These are phyloP conservation scores for Rhododendron kiyosumense DNA, from an alignment of 148 eudicot genomes.

Conservation along the genomic window DNA sequence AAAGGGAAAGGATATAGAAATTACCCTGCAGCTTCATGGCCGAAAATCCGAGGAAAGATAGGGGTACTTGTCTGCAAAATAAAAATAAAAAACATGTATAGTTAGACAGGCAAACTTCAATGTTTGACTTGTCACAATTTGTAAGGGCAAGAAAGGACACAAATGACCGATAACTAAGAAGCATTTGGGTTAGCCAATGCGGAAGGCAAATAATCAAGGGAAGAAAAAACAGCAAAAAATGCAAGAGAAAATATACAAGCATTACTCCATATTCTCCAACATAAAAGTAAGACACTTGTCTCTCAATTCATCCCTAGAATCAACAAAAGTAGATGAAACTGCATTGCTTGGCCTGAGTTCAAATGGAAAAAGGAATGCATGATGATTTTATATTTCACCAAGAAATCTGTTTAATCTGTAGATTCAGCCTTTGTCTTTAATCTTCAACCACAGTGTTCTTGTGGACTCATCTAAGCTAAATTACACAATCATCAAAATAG, in stretches of 20 bases:
- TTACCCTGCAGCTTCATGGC: constrained; percentile 99
- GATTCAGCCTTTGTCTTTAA: background rate
- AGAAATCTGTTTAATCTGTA: background rate
- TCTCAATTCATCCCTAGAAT: background rate
- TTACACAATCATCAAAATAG: background rate
- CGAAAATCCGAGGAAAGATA: constrained; percentile 86
- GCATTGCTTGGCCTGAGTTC: background rate
- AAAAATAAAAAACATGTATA: background rate
- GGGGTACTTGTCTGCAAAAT: constrained; percentile 57
- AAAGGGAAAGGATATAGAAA: too few relatives aligned
- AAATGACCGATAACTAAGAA: background rate
- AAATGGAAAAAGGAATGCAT: background rate
- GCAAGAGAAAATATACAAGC: background rate
- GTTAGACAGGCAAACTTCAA: constrained; percentile 7
- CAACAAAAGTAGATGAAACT: background rate
- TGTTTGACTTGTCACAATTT: background rate
- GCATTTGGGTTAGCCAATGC: background rate
- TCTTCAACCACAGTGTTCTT: background rate
- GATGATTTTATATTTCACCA: background rate
- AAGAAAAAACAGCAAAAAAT: background rate
- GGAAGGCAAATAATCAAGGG: background rate
- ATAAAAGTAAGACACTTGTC: background rate
- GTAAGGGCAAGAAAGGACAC: background rate
- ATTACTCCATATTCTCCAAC: background rate
- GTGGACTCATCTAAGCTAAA: background rate